These are phyloP conservation scores for Immersiporthe knoxdaviesiana DNA, from an alignment of 2,329 filamentous ascomycete genomes.

Conservation along the genomic window DNA sequence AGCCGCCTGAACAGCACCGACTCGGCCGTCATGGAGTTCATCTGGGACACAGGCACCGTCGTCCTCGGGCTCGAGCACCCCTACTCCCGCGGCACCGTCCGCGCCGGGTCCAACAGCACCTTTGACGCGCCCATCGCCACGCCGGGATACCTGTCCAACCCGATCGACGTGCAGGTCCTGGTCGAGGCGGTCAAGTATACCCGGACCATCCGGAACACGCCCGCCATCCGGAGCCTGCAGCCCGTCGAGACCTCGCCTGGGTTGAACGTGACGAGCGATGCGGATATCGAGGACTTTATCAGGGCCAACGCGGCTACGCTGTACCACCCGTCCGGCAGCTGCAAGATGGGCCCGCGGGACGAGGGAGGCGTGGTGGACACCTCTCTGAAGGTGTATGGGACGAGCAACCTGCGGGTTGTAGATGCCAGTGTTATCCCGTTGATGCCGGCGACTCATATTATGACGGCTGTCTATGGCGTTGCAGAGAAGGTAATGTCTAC, in stretches of 20 bases:
- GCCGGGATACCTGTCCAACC: constrained; percentile 47
- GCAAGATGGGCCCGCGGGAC: constrained; percentile 48
- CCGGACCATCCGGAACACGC: constrained; percentile 36
- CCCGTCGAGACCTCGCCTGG: constrained; percentile 44
- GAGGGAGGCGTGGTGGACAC: constrained; percentile 50
- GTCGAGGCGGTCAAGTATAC: constrained; percentile 44
- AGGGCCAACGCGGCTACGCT: constrained; percentile 31
- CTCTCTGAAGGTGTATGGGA: constrained; percentile 48
- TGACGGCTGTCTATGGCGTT: constrained; percentile 36
- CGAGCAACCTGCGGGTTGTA: constrained; percentile 47
- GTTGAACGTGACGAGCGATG: constrained; percentile 37
- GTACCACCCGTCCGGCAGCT: constrained; percentile 48
- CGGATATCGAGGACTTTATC: constrained; percentile 34
- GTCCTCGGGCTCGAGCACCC: constrained; percentile 40
- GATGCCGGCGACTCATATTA: constrained; percentile 34
- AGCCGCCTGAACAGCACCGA: constrained; percentile 29
- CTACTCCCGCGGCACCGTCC: constrained; percentile 57
- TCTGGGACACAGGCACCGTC: constrained; percentile 29
- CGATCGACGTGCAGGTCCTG: constrained; percentile 55
- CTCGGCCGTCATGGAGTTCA: constrained; percentile 36
- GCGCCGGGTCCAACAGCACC: constrained; percentile 50
- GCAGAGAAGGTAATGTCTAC: constrained; percentile 36
- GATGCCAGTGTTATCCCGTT: constrained; percentile 51
- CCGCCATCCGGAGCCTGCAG: constrained; percentile 39
- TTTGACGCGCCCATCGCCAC: constrained; percentile 45